phyloP scores from a whole-genome alignment of 805 yeast genomes.

The Millerozyma miso region DNA sequence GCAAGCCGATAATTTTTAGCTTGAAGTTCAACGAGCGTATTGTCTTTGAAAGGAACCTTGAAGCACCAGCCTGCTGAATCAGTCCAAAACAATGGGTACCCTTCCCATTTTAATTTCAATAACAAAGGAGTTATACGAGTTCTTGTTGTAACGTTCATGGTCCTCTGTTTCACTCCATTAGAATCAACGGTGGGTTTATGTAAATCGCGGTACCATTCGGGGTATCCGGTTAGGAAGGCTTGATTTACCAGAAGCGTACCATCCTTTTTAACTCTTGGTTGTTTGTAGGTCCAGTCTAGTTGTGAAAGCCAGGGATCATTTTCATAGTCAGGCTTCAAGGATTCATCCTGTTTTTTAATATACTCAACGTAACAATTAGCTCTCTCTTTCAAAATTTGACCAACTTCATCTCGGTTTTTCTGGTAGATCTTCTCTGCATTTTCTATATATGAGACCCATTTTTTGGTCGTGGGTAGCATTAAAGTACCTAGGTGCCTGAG shows the following conservation, averaged over 20 bases:
- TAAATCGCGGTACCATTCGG: slow-evolving; percentile 83
- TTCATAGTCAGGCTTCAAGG: slow-evolving; percentile 27
- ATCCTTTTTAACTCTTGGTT: slow-evolving; percentile 57
- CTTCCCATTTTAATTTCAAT: slow-evolving; percentile 80
- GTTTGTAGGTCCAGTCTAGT: slow-evolving; percentile 77
- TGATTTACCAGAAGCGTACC: slow-evolving; percentile 71
- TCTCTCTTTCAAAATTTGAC: slow-evolving; percentile 51
- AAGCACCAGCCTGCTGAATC: slow-evolving; percentile 87
- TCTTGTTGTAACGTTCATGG: slow-evolving; percentile 61
- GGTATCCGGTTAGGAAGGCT: slow-evolving; percentile 78
- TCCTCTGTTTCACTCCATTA: slow-evolving; percentile 31
- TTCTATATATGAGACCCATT: slow-evolving; percentile 72
- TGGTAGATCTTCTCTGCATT: slow-evolving; percentile 66
- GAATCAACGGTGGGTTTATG: slow-evolving; percentile 25
- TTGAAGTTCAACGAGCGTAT: slow-evolving; percentile 22
- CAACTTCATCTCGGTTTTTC: slow-evolving; percentile 52
- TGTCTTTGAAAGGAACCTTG: slow-evolving; percentile 45
- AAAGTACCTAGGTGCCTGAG: slow-evolving; percentile 67
- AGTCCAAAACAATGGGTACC: slow-evolving; percentile 76
- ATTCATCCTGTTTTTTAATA: slow-evolving; percentile 28
- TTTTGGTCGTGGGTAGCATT: slow-evolving; percentile 68
- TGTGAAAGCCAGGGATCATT: slow-evolving; percentile 89
- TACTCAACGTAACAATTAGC: slow-evolving; percentile 54
- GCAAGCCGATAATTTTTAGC: slow-evolving; percentile 37
- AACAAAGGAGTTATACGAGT: slow-evolving; percentile 75